Conservation (phyloP, 2,329 filamentous ascomycete genomes). For the Stenocarpella maydis region DNA sequence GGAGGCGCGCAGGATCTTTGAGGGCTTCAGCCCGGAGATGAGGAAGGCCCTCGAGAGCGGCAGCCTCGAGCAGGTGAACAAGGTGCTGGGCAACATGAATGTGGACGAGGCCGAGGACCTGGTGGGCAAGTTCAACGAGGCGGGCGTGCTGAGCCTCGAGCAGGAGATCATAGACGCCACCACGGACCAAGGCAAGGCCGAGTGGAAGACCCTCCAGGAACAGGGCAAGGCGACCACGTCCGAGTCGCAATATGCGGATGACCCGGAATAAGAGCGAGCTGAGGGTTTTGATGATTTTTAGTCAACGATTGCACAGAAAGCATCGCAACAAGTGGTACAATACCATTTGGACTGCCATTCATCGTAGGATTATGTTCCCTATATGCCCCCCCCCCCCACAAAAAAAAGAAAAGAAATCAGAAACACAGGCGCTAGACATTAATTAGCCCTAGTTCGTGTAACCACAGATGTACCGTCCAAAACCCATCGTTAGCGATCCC, state of each 20-base stretch:
- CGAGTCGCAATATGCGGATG: conserved; percentile 35
- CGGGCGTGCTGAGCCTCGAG: conserved; percentile 89
- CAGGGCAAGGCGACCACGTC: conserved; percentile 36
- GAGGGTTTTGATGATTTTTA: background rate
- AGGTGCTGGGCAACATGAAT: conserved; percentile 84
- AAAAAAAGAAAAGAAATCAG: no score
- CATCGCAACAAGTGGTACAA: conserved; percentile 3
- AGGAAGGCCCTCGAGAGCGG: conserved; percentile 85
- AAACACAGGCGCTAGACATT: background rate
- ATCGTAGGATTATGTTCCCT: background rate
- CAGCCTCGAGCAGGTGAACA: conserved; percentile 88
- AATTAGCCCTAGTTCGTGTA: background rate
- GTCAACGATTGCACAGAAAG: background rate
- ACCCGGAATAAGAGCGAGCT: conserved; percentile 31
- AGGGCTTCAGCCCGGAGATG: conserved; percentile 82
- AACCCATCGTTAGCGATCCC: background rate
- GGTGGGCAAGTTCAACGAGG: conserved; percentile 78
- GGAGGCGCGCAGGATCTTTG: conserved; percentile 77
- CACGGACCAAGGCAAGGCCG: conserved; percentile 82
- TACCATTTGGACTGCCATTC: background rate
- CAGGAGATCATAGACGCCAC: conserved; percentile 96
- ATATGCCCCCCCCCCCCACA: no score
- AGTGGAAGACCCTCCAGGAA: conserved; percentile 76
- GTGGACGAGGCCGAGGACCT: conserved; percentile 84
- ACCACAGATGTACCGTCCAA: background rate